Conservation (phyloP, 306 rosid species). For the Acmispon strigosus region DNA sequence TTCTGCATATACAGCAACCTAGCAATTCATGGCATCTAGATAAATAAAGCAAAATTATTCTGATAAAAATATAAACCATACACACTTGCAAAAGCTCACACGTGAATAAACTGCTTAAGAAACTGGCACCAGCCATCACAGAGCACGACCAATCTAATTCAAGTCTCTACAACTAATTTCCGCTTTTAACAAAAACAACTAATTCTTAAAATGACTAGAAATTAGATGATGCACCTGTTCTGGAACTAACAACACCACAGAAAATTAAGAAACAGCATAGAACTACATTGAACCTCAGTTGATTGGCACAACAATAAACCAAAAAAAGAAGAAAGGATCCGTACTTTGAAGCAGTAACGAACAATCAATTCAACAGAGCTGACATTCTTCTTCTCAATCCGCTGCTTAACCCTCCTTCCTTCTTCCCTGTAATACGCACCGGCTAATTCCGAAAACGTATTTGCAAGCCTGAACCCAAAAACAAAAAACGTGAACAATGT, state of each 20-base stretch:
- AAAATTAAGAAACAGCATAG: neutral
- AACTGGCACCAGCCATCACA: neutral
- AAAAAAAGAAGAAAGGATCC: constrained; percentile 6
- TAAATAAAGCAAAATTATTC: constrained; percentile 28
- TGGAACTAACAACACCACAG: neutral
- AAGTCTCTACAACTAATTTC: neutral
- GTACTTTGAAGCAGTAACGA: constrained; percentile 90
- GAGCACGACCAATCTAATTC: neutral
- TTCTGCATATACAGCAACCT: constrained; percentile 98
- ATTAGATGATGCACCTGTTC: neutral
- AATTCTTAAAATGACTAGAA: neutral
- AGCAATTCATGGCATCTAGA: constrained; percentile 39
- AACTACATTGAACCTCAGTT: neutral
- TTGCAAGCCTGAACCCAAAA: constrained; percentile 55
- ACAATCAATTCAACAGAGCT: constrained; percentile 54
- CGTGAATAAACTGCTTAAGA: neutral
- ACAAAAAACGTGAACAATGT: neutral
- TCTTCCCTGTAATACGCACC: constrained; percentile 65
- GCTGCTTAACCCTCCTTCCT: constrained; percentile 67
- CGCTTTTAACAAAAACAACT: neutral
- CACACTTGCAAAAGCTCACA: constrained; percentile 6
- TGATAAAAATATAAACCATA: constrained; percentile 16
- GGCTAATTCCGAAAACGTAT: constrained; percentile 61
- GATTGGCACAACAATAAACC: neutral
- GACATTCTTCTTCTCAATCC: constrained; percentile 71